Evolutionary conservation across 495 filamentous ascomycete species (phyloP).

Genomic region (Aspergillus sparsus): DNA sequence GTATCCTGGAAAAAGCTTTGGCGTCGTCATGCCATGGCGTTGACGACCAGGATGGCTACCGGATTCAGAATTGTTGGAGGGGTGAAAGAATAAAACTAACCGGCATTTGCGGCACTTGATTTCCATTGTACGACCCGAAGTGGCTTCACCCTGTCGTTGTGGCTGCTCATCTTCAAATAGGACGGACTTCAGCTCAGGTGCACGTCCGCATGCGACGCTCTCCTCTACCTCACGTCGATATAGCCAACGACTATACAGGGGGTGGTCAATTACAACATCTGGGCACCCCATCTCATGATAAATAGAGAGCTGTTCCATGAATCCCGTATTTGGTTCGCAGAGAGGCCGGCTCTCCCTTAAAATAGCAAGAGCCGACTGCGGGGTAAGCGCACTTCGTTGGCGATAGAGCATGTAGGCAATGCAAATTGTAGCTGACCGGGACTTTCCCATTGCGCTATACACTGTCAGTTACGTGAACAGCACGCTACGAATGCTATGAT

Average conservation of each 20-base stretch:
- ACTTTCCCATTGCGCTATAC: slow-evolving; percentile 90
- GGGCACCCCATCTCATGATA: slow-evolving; percentile 84
- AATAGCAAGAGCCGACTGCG: slow-evolving; percentile 58
- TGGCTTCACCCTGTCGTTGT: slow-evolving; percentile 16
- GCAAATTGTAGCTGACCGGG: slow-evolving; percentile 80
- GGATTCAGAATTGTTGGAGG: neutral
- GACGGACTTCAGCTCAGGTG: slow-evolving; percentile 70
- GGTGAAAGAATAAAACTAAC: slow-evolving; percentile 31
- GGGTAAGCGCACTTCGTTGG: slow-evolving; percentile 52
- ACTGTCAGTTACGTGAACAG: slow-evolving; percentile 25
- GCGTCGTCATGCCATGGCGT: neutral
- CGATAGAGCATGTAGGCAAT: slow-evolving; percentile 82
- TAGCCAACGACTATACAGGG: slow-evolving; percentile 84
- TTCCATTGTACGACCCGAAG: slow-evolving; percentile 39
- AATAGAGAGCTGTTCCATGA: slow-evolving; percentile 83
- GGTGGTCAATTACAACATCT: slow-evolving; percentile 63
- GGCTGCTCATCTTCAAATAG: slow-evolving; percentile 80
- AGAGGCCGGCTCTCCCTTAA: slow-evolving; percentile 67
- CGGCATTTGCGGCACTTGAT: slow-evolving; percentile 68
- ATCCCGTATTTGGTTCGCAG: slow-evolving; percentile 84
- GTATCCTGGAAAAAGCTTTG: neutral
- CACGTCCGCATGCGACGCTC: slow-evolving; percentile 67
- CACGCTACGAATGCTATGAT: neutral
- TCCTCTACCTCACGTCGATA: slow-evolving; percentile 76
- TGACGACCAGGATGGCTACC: neutral